Percentiles rank a stretch among this genome's conserved stretches.
Evolutionary conservation across 345 rosid species (phyloP).

Genomic region (Camelina sativa): DNA sequence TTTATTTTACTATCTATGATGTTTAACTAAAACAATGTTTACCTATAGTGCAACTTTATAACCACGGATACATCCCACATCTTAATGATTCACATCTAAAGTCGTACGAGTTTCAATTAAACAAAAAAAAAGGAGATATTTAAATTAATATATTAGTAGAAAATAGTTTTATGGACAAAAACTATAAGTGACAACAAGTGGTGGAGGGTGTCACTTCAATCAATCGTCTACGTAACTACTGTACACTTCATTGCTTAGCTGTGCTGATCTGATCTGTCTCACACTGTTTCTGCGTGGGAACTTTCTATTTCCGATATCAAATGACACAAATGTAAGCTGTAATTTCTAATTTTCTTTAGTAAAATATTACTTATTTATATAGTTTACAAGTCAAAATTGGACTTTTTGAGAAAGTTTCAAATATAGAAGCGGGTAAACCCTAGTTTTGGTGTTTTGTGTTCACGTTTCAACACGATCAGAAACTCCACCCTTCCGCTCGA

Average conservation of each 20-base stretch:
- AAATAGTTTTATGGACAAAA: neutral
- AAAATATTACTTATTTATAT: neutral
- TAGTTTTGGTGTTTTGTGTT: no score
- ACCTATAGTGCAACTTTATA: no score
- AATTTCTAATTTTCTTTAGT: neutral
- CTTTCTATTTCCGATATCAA: conserved; percentile 22
- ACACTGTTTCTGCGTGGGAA: conserved; percentile 37
- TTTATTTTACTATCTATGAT: no score
- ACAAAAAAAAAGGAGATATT: neutral
- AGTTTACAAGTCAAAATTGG: no score
- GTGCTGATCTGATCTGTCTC: conserved; percentile 34
- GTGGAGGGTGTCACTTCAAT: conserved; percentile 37
- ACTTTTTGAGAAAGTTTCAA: no score
- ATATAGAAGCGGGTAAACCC: no score
- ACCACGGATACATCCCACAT: no score
- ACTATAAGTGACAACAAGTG: conserved; percentile 19
- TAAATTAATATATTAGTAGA: neutral
- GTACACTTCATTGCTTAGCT: conserved; percentile 29
- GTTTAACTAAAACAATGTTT: no score
- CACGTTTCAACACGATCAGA: neutral
- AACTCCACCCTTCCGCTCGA: neutral
- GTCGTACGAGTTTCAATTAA: no score
- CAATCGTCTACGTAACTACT: conserved; percentile 30
- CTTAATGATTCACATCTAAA: no score
- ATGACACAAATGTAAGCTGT: conserved; percentile 1